These are phyloP conservation scores for Phytophthora lateralis DNA, from an alignment of 352 stramenopile species.

Conservation along the genomic window DNA sequence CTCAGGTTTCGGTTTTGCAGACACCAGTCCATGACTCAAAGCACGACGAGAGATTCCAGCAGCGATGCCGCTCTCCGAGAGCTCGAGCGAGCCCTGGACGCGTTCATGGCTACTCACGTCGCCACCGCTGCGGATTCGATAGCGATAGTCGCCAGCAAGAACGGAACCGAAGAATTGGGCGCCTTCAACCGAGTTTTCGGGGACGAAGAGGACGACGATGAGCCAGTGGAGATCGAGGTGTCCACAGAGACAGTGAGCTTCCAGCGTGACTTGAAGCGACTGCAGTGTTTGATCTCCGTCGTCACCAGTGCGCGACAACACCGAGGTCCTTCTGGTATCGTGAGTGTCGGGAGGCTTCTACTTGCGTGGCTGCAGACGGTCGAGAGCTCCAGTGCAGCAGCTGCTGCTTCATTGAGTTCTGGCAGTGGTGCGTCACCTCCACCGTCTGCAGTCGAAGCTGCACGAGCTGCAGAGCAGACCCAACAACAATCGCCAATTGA, in stretches of 20 bases:
- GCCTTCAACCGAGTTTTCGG: constrained; percentile 1
- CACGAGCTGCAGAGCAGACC: constrained; percentile 15
- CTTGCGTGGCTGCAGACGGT: constrained; percentile 47
- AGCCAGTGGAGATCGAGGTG: background rate
- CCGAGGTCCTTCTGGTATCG: constrained; percentile 11
- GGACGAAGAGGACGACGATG: constrained; percentile 6
- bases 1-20: constrained; percentile 5
- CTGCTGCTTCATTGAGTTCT: constrained; percentile 11
- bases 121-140: constrained; percentile 24
- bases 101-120: constrained; percentile 54
- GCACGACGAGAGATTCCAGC: constrained; percentile 16
- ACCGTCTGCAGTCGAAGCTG: constrained; percentile 15
- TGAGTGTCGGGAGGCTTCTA: constrained; percentile 29
- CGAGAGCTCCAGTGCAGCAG: constrained; percentile 37
- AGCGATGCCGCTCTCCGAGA: constrained; percentile 38
- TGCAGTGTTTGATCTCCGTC: constrained; percentile 39
- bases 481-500: constrained; percentile 22
- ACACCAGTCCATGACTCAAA: constrained; percentile 19
- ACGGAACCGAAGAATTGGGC: constrained; percentile 5
- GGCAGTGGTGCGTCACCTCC: constrained; percentile 6
- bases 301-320: constrained; percentile 19
- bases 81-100: constrained; percentile 64
- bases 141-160: constrained; percentile 2
- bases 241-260: constrained; percentile 8
- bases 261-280: constrained; percentile 29